These are phyloP conservation scores for Botryotinia convoluta DNA, from an alignment of 2,329 filamentous ascomycete genomes.

Conservation along the genomic window DNA sequence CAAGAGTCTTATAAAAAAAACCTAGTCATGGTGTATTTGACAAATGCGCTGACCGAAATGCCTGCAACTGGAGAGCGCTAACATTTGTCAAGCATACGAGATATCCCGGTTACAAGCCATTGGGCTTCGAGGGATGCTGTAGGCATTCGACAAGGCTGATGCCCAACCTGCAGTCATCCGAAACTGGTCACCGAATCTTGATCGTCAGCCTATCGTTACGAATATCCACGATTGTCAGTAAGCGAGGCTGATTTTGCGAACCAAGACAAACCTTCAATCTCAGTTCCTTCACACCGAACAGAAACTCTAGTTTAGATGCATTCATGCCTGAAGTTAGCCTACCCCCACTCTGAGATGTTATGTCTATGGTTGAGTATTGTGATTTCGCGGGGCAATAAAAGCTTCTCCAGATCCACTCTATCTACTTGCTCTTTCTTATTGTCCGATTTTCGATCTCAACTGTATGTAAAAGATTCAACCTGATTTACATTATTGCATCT, in stretches of 20 bases:
- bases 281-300: background rate
- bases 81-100: background rate
- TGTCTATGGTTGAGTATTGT: background rate
- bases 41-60: conserved; percentile 3
- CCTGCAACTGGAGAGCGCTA: background rate
- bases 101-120: background rate
- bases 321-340: background rate
- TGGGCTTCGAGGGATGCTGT: background rate
- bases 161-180: background rate
- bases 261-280: background rate
- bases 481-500: background rate
- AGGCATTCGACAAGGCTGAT: conserved; percentile 10
- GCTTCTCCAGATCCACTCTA: background rate
- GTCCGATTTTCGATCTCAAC: background rate
- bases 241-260: conserved; percentile 22
- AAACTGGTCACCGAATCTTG: conserved; percentile 19
- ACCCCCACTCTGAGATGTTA: background rate
- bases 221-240: background rate
- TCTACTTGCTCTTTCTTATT: background rate
- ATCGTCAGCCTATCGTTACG: background rate
- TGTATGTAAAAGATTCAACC: background rate
- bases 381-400: background rate
- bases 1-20: background rate
- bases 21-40: background rate
- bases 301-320: background rate